phyloP scores from a whole-genome alignment of 768 basidiomycete genomes.

The Termitomyces sp. region DNA sequence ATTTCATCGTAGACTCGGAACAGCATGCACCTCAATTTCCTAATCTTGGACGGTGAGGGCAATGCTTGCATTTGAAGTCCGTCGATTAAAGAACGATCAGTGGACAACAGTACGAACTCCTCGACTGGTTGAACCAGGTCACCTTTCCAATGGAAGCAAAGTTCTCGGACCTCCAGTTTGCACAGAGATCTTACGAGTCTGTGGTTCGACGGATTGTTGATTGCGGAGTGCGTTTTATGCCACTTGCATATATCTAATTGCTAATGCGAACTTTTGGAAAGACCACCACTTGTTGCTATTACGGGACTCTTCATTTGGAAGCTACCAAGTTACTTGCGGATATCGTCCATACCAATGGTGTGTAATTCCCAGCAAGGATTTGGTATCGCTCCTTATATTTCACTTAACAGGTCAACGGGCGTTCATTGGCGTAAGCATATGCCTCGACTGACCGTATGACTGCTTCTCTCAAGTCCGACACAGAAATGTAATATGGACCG shows the following conservation, averaged over 20 bases:
- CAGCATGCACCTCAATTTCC: conserved; percentile 83
- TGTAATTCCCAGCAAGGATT: conserved; percentile 10
- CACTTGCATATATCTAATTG: conserved; percentile 3
- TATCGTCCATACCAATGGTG: conserved; percentile 59
- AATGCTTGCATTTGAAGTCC: background rate
- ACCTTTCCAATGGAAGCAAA: conserved; percentile 88
- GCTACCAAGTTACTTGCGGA: conserved; percentile 81
- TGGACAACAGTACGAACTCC: conserved; percentile 81
- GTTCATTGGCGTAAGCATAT: conserved; percentile 70
- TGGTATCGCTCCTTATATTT: background rate
- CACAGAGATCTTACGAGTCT: conserved; percentile 59
- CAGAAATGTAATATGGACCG: conserved; percentile 93
- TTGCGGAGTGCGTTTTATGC: conserved; percentile 57
- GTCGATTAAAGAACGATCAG: conserved; percentile 29
- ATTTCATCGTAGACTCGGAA: background rate
- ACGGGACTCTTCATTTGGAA: conserved; percentile 77
- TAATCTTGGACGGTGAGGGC: conserved; percentile 57
- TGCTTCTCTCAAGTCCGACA: background rate
- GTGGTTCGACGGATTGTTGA: conserved; percentile 73
- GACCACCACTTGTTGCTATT: conserved; percentile 96
- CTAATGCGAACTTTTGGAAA: conserved; percentile 23
- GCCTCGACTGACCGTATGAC: conserved; percentile 1
- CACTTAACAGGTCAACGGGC: conserved; percentile 62
- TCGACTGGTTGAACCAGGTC: conserved; percentile 82
- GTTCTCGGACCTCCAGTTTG: conserved; percentile 70